These are phyloP conservation scores for Penicillium thymicola DNA, from an alignment of 2,329 filamentous ascomycete genomes.

Conservation along the genomic window DNA sequence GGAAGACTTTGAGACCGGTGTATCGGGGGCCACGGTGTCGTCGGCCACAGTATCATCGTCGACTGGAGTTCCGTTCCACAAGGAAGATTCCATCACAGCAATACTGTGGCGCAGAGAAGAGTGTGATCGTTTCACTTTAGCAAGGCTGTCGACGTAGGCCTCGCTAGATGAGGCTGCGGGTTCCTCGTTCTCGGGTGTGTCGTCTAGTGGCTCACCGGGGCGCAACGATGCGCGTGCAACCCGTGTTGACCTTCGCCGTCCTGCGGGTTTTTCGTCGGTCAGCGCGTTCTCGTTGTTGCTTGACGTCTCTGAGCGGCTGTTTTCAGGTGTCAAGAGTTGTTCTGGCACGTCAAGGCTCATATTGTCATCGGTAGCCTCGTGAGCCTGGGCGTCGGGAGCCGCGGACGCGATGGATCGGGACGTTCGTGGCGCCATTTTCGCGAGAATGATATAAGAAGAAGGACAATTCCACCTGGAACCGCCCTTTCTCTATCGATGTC, in stretches of 20 bases:
- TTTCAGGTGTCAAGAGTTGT: slow-evolving; percentile 44
- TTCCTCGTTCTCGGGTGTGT: slow-evolving; percentile 23
- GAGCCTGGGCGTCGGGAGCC: slow-evolving; percentile 30
- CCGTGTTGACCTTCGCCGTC: slow-evolving; percentile 38
- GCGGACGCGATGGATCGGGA: slow-evolving; percentile 31
- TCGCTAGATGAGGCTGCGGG: slow-evolving; percentile 22
- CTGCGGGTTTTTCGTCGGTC: slow-evolving; percentile 32
- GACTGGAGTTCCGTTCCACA: slow-evolving; percentile 26
- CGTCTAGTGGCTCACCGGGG: slow-evolving; percentile 29
- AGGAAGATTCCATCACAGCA: slow-evolving; percentile 38
- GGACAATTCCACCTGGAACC: slow-evolving; percentile 11
- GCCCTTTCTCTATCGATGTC: slow-evolving; percentile 13
- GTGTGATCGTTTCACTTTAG: slow-evolving; percentile 33
- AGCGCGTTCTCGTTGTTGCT: slow-evolving; percentile 40
- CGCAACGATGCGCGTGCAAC: slow-evolving; percentile 40
- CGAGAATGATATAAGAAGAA: slow-evolving; percentile 4
- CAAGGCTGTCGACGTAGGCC: slow-evolving; percentile 39
- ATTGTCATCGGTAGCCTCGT: slow-evolving; percentile 29
- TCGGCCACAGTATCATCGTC: slow-evolving; percentile 21
- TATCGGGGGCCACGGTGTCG: slow-evolving; percentile 31
- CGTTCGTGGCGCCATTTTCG: slow-evolving; percentile 32
- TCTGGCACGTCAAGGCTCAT: slow-evolving; percentile 37
- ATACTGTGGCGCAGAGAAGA: slow-evolving; percentile 41
- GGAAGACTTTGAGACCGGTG: slow-evolving; percentile 36
- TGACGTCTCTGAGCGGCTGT: slow-evolving; percentile 44